Percentiles rank a stretch among this genome's conserved stretches.
phyloP scores from a whole-genome alignment of 2,329 filamentous ascomycete genomes.

The Phyllosticta paracitricarpa region DNA sequence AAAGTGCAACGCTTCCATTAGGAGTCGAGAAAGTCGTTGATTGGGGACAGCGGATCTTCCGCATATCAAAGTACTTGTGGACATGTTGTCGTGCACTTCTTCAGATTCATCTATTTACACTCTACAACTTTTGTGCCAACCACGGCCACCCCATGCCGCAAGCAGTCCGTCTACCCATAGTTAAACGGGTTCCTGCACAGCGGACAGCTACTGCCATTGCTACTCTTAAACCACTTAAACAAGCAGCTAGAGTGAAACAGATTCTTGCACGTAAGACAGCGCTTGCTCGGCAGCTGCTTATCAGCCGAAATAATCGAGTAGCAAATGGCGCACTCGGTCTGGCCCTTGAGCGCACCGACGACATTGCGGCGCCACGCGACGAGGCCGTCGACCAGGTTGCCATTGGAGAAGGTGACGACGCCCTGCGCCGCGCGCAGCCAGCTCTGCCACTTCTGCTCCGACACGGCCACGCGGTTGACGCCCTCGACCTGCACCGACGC shows the following conservation, averaged over 20 bases:
- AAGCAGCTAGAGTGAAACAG: slow-evolving; percentile 82
- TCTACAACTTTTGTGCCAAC: background rate
- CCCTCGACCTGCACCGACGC: slow-evolving; percentile 66
- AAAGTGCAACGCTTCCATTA: background rate
- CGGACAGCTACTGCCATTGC: slow-evolving; percentile 83
- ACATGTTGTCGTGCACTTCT: too few species aligned
- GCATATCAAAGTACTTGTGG: too few species aligned
- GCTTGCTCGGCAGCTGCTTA: slow-evolving; percentile 83
- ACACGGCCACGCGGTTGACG: slow-evolving; percentile 74
- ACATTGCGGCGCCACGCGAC: slow-evolving; percentile 81
- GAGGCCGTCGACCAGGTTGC: slow-evolving; percentile 78
- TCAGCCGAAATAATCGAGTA: slow-evolving; percentile 88
- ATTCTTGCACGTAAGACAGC: slow-evolving; percentile 87
- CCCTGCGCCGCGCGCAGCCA: slow-evolving; percentile 86
- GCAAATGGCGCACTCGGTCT: slow-evolving; percentile 93
- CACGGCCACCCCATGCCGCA: background rate
- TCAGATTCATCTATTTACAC: too few species aligned
- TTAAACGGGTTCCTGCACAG: slow-evolving; percentile 83
- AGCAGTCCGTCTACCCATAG: slow-evolving; percentile 35
- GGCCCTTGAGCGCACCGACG: slow-evolving; percentile 77
- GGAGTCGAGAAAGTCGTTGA: too few species aligned
- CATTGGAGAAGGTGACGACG: slow-evolving; percentile 87
- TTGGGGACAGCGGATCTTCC: too few species aligned
- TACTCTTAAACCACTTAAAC: slow-evolving; percentile 95
- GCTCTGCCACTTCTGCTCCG: slow-evolving; percentile 83